Evolutionary conservation across 768 basidiomycete genomes (phyloP).

Genomic region (Lactarius sanguifluus): DNA sequence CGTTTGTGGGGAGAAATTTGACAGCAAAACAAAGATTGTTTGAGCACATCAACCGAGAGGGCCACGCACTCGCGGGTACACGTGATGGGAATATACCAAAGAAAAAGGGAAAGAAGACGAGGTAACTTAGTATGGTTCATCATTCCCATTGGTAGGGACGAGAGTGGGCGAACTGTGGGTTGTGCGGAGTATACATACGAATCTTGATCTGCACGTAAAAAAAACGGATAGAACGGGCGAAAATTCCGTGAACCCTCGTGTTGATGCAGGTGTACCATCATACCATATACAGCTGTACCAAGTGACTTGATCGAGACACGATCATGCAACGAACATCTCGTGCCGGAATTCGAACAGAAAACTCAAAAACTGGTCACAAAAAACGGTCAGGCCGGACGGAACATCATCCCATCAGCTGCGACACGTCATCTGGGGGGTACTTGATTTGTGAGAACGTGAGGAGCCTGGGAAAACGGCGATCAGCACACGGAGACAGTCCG

Average conservation of each 20-base stretch:
- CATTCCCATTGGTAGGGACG: constrained; percentile 1
- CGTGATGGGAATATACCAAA: constrained; percentile 31
- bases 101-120: constrained; percentile 42
- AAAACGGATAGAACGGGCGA: constrained; percentile 5
- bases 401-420: constrained; percentile 78
- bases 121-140: constrained; percentile 17
- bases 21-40: constrained; percentile 78
- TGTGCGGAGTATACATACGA: neutral
- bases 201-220: constrained; percentile 18
- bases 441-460: constrained; percentile 96
- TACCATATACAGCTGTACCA: constrained; percentile 23
- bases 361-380: constrained; percentile 6
- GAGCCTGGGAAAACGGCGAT: constrained; percentile 51
- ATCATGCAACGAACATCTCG: neutral
- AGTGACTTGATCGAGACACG: constrained; percentile 17
- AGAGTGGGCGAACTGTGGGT: neutral
- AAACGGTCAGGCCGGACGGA: constrained; percentile 14
- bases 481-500: constrained; percentile 16
- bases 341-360: constrained; percentile 17
- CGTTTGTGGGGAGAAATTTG: constrained; percentile 61
- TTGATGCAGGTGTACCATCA: constrained; percentile 16
- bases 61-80: constrained; percentile 59
- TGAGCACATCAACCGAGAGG: constrained; percentile 64
- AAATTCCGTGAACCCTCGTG: neutral
- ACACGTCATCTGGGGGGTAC: constrained; percentile 89